Conservation (phyloP, 73 alveolate genomes). For the Tetrahymena malaccensis region DNA sequence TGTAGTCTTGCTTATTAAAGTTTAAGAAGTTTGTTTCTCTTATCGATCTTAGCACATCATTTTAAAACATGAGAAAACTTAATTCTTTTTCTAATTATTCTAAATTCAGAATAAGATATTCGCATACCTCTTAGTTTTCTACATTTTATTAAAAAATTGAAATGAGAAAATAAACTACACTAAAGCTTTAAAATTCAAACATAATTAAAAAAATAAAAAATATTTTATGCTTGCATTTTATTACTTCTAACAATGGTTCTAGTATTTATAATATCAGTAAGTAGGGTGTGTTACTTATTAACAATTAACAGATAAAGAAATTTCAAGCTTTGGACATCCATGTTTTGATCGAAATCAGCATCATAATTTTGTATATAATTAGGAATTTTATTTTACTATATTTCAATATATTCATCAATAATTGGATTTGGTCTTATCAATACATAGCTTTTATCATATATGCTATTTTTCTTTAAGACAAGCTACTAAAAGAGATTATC, state of each 20-base stretch:
- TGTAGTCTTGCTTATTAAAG: neutral
- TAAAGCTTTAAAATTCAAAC: no score
- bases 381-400: neutral
- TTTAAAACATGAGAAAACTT: neutral
- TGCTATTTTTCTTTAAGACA: neutral
- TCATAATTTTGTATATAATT: neutral
- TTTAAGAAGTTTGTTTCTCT: neutral
- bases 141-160: neutral
- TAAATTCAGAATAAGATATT: neutral
- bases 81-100: neutral
- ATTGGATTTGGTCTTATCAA: neutral
- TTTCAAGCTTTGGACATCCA: neutral
- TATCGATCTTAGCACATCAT: neutral
- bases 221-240: neutral
- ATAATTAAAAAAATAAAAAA: no score
- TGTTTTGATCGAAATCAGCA: neutral
- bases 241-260: neutral
- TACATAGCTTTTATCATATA: neutral
- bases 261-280: neutral
- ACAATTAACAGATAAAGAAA: neutral
- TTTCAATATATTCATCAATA: neutral
- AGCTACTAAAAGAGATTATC: neutral
- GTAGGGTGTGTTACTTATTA: neutral
- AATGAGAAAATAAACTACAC: neutral
- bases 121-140: neutral